These are phyloP conservation scores for Curvularia hawaiiensis DNA, from an alignment of 2,329 filamentous ascomycete genomes.

Conservation along the genomic window DNA sequence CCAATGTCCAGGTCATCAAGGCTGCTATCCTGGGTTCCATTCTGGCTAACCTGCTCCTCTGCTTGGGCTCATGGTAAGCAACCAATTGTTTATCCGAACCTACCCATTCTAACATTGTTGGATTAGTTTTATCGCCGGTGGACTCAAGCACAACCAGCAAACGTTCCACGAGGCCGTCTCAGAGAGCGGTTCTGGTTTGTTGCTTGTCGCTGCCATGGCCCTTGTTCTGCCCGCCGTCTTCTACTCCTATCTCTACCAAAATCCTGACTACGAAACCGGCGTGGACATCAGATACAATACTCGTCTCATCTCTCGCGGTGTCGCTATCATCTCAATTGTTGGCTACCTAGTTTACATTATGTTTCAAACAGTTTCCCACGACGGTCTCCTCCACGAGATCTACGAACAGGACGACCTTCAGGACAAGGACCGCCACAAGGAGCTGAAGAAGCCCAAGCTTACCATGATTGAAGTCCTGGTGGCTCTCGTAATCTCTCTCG, in stretches of 20 bases:
- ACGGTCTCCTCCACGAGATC: conserved; percentile 76
- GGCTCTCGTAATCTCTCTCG: conserved; percentile 67
- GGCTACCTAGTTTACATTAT: conserved; percentile 66
- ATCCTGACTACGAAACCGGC: conserved; percentile 34
- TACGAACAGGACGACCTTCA: conserved; percentile 72
- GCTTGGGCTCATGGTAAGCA: conserved; percentile 68
- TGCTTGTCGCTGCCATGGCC: conserved; percentile 74
- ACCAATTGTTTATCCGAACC: too few species aligned
- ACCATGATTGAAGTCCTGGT: conserved; percentile 75
- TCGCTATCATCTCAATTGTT: conserved; percentile 71
- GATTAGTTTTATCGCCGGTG: conserved; percentile 71
- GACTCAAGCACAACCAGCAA: conserved; percentile 69
- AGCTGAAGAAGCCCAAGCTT: conserved; percentile 68
- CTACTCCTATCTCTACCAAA: conserved; percentile 53
- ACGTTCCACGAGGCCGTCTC: conserved; percentile 76
- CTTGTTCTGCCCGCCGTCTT: conserved; percentile 57
- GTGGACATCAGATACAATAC: conserved; percentile 61
- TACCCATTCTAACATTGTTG: too few species aligned
- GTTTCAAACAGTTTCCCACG: conserved; percentile 79
- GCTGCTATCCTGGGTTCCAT: conserved; percentile 85
- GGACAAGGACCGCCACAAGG: conserved; percentile 67
- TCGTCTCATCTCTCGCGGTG: conserved; percentile 71
- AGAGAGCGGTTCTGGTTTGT: conserved; percentile 77
- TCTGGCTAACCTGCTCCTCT: conserved; percentile 79
- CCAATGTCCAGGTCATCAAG: conserved; percentile 72